These are phyloP conservation scores for Pleurotus sapidus DNA, from an alignment of 768 basidiomycete genomes.

Conservation along the genomic window DNA sequence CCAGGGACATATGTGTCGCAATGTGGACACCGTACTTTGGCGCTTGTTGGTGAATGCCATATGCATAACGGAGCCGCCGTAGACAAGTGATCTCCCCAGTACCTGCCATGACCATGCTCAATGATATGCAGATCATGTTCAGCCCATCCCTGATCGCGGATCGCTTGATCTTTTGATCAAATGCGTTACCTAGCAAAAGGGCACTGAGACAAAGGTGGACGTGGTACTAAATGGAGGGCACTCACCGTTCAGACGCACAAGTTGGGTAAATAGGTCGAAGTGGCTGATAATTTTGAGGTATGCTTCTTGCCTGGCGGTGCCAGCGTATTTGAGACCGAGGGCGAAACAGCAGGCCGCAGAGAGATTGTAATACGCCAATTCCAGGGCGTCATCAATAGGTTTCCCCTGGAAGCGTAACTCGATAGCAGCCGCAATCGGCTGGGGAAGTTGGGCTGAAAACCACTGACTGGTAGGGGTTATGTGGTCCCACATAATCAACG, in stretches of 20 bases:
- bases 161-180: conserved; percentile 87
- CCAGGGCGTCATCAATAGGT: conserved; percentile 64
- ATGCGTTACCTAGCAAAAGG: conserved; percentile 55
- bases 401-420: conserved; percentile 50
- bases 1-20: conserved; percentile 86
- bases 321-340: conserved; percentile 90
- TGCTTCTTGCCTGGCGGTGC: conserved; percentile 88
- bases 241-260: conserved; percentile 69
- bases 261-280: conserved; percentile 75
- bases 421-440: conserved; percentile 57
- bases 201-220: conserved; percentile 8
- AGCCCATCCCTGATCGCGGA: conserved; percentile 85
- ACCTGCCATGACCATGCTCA: conserved; percentile 96
- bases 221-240: conserved; percentile 7
- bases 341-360: conserved; percentile 90
- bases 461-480: conserved; percentile 74
- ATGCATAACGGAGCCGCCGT: conserved; percentile 82
- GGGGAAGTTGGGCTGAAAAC: conserved; percentile 69
- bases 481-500: conserved; percentile 84
- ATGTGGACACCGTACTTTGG: conserved; percentile 89
- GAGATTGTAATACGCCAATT: conserved; percentile 90
- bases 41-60: conserved; percentile 75
- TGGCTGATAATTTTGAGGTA: conserved; percentile 79
- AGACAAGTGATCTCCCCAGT: conserved; percentile 92
- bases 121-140: conserved; percentile 80